phyloP scores from a whole-genome alignment of 2,329 filamentous ascomycete genomes.

The Pseudogymnoascus sp. region DNA sequence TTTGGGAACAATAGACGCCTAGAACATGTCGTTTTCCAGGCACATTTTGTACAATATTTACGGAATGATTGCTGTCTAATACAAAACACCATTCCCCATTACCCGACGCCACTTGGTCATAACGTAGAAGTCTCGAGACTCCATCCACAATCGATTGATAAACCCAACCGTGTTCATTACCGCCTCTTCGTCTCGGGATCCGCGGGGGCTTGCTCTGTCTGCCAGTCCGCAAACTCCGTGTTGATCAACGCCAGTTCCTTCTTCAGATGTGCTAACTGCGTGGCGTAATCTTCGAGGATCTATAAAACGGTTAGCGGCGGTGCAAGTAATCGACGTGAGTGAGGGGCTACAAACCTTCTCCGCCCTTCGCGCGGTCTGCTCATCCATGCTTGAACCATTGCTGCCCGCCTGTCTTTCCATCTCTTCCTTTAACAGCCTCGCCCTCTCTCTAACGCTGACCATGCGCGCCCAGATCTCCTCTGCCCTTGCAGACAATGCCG shows the following conservation, averaged over 20 bases:
- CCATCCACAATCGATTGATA: neutral
- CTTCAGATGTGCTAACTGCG: slow-evolving; percentile 67
- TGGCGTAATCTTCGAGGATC: slow-evolving; percentile 76
- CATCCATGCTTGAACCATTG: slow-evolving; percentile 51
- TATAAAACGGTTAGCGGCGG: slow-evolving; percentile 29
- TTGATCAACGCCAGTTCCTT: slow-evolving; percentile 49
- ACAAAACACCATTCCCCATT: slow-evolving; percentile 7
- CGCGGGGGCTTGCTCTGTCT: slow-evolving; percentile 30
- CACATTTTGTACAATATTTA: slow-evolving; percentile 11
- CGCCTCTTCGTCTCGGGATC: slow-evolving; percentile 4
- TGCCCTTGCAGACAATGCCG: slow-evolving; percentile 63
- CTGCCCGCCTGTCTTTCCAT: slow-evolving; percentile 57
- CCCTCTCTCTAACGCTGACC: slow-evolving; percentile 65
- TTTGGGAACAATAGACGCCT: neutral
- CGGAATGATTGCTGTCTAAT: slow-evolving; percentile 2
- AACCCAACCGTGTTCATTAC: neutral
- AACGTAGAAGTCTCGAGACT: neutral
- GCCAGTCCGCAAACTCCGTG: slow-evolving; percentile 46
- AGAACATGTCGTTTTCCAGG: neutral
- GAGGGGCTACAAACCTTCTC: slow-evolving; percentile 54
- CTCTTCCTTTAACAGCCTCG: slow-evolving; percentile 64
- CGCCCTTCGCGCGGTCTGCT: slow-evolving; percentile 61
- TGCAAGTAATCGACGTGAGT: slow-evolving; percentile 13
- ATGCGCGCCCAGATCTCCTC: slow-evolving; percentile 82
- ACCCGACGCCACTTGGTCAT: slow-evolving; percentile 1